A percentile compares a stretch with the other conserved stretches of the same genome.
Conservation (phyloP, 1,139 yeast genomes). For the Pichia norvegensis region DNA sequence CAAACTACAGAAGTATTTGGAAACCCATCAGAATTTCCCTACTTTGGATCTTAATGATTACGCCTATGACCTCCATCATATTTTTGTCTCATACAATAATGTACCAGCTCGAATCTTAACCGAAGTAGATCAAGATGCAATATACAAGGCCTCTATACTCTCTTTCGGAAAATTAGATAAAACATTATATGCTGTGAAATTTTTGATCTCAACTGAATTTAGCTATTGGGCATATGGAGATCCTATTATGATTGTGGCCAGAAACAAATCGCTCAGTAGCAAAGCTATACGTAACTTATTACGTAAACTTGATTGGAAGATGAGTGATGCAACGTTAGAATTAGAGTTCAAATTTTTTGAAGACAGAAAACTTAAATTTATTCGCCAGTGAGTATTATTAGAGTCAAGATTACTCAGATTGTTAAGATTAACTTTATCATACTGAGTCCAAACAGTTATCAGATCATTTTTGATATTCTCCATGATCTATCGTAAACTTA, state of each 20-base stretch:
- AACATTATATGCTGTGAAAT: constrained; percentile 8
- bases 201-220: constrained; percentile 5
- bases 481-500: too few species aligned
- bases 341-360: constrained; percentile 2
- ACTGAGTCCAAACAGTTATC: too few species aligned
- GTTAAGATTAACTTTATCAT: too few species aligned
- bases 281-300: background rate
- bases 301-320: constrained; percentile 5
- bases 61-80: constrained; percentile 3
- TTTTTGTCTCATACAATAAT: background rate
- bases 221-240: constrained; percentile 5
- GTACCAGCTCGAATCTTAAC: background rate
- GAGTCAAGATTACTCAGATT: background rate
- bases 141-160: constrained; percentile 4
- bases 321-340: constrained; percentile 1
- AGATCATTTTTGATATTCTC: too few species aligned
- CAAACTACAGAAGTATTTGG: background rate
- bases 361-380: background rate
- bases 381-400: background rate
- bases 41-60: background rate
- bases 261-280: background rate
- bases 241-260: constrained; percentile 11
- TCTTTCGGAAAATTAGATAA: constrained; percentile 8
- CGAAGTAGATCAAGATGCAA: background rate
- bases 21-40: constrained; percentile 1